Evolutionary conservation across 75 land plant species (phyloP), one percentile per base, ranked within the genome.

Genomic region (Picea glauca): DNA sequence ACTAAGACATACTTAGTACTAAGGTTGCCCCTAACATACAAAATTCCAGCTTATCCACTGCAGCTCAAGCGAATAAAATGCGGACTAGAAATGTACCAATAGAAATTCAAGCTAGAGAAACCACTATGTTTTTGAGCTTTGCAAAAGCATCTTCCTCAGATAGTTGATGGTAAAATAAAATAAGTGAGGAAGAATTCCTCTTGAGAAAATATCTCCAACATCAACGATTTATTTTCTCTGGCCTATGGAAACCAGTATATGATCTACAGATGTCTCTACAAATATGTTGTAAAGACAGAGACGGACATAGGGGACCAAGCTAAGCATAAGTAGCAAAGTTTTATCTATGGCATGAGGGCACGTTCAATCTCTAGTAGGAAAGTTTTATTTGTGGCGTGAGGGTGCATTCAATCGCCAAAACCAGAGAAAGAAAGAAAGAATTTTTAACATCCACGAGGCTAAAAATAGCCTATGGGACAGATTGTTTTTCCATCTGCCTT

Each of bases 141-240:
- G 87, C 12, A 82, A 77, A 76, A 88, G 83, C 58, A 80, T 82
- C 74, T 80, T 72, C 59, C 85, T 66, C 50, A 84, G 87, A 26
- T 46, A 60, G 31, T 74, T 43, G 18, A 70, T 20, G 12, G 84
- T 78, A 17, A 58, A 78, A 1, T 78, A 76, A 58, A 78, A 76
- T 13, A 88, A 62, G 13, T 59, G 60, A 1, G 90, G 90, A 20
- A 88, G 60, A 13, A 79, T 58, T 30, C 87, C 82, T 2, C 63
- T 62, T 0, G 79, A 80, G 56, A 82, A 85, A 26, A 74, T 3
- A 8, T 79, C 76, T 2, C 82, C 90, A 1, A 60, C 46, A 13
- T 57, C 59, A 30, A 84, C 82, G 3, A 88, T 72, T 33, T 20
- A 35, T 0, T 50, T 43, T 5, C 78, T 68, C 72, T 85, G 76